Evolutionary conservation across 441 rosid species (phyloP).

Genomic region (Euphorbia schlechtendalii): DNA sequence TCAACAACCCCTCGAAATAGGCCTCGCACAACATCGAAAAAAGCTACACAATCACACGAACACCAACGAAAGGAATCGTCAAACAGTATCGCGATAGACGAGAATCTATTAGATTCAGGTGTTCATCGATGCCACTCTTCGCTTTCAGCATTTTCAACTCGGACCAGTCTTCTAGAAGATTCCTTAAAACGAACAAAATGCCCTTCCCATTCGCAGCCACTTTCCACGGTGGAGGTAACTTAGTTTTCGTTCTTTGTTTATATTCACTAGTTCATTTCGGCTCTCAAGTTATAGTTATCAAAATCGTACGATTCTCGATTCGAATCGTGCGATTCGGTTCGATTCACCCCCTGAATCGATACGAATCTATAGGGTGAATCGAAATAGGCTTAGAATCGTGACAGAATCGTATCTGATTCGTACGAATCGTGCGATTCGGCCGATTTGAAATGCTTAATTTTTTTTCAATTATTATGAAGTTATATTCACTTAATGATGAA

Average conservation of each 20-base stretch:
- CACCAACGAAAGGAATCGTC: slow-evolving; percentile 30
- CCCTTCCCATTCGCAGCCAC: slow-evolving; percentile 75
- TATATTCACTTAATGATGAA: too few relatives aligned
- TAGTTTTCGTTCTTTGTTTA: slow-evolving; percentile 6
- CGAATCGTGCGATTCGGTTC: too few relatives aligned
- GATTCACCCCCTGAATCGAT: too few relatives aligned
- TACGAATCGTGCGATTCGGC: too few relatives aligned
- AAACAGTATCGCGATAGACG: slow-evolving; percentile 28
- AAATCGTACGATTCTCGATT: too few relatives aligned
- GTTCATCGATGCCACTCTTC: slow-evolving; percentile 77
- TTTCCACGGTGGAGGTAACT: slow-evolving; percentile 68
- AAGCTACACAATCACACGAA: slow-evolving; percentile 30
- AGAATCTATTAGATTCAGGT: slow-evolving; percentile 36
- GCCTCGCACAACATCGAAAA: slow-evolving; percentile 29
- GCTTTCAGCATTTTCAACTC: slow-evolving; percentile 44
- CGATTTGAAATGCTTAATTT: too few relatives aligned
- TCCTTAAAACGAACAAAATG: slow-evolving; percentile 42
- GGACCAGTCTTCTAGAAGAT: slow-evolving; percentile 47
- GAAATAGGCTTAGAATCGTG: too few relatives aligned
- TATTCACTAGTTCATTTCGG: background rate
- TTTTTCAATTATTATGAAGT: too few relatives aligned
- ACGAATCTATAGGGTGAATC: too few relatives aligned
- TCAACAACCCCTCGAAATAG: slow-evolving; percentile 41
- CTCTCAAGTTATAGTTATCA: background rate
- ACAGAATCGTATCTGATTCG: too few relatives aligned